These are phyloP conservation scores for Ceratobasidium sp. DNA, from an alignment of 1,284 basidiomycete species.

Conservation along the genomic window DNA sequence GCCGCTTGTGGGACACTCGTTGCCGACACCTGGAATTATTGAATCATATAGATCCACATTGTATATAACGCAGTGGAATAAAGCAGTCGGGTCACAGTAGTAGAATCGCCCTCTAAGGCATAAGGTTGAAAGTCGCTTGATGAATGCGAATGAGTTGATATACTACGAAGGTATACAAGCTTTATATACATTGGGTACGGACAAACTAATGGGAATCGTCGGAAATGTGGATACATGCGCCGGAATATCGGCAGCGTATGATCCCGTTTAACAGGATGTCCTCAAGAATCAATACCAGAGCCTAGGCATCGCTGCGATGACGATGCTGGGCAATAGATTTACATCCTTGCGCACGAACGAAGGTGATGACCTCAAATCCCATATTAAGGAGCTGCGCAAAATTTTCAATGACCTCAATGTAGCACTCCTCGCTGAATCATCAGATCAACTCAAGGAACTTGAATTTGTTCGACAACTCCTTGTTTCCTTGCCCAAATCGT, in stretches of 20 bases:
- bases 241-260: no score
- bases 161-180: no score
- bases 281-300: neutral
- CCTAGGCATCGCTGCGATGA: conserved; percentile 5
- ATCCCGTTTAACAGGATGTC: no score
- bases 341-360: conserved; percentile 2
- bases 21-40: neutral
- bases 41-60: no score
- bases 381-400: neutral
- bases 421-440: neutral
- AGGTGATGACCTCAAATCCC: neutral
- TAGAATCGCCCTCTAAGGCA: neutral
- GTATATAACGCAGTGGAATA: no score
- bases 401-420: conserved; percentile 7
- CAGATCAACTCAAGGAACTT: neutral
- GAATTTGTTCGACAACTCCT: conserved; percentile 25
- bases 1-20: neutral
- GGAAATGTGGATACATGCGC: no score
- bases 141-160: no score
- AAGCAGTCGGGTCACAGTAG: no score
- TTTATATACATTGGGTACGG: no score
- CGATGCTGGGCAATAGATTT: conserved; percentile 1
- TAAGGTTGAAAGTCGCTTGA: no score
- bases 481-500: conserved; percentile 10
- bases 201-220: no score